These are phyloP conservation scores for Coemansia sp. DNA, from an alignment of 192 early-diverging fungal genomes.

Conservation along the genomic window DNA sequence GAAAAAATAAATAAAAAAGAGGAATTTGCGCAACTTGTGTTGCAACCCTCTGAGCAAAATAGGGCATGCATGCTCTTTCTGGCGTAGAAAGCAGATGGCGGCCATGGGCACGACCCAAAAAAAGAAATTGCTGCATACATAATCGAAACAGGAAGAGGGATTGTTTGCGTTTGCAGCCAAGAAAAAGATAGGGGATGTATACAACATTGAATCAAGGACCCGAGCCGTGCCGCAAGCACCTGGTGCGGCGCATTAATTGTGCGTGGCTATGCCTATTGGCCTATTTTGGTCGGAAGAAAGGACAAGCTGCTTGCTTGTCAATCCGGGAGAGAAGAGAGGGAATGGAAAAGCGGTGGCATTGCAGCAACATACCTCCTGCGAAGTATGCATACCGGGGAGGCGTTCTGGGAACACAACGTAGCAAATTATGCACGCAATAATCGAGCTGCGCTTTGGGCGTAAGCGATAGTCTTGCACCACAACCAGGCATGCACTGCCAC, in stretches of 20 bases:
- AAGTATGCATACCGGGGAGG: not conserved
- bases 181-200: not conserved
- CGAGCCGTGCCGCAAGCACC: conserved; percentile 2
- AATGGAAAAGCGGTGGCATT: not conserved
- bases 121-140: conserved; percentile 8
- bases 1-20: not conserved
- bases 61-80: conserved; percentile 1
- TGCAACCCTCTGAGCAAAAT: not conserved
- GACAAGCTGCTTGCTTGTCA: not conserved
- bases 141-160: conserved; percentile 5
- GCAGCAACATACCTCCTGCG: conserved; percentile 6
- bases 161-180: not conserved
- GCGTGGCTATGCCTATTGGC: conserved; percentile 5
- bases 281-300: conserved; percentile 3
- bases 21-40: not conserved
- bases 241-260: conserved; percentile 12
- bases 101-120: not conserved
- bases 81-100: not conserved
- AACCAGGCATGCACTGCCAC: conserved; percentile 1
- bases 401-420: conserved; percentile 5
- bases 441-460: not conserved
- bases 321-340: not conserved
- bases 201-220: not conserved
- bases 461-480: not conserved
- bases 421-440: conserved; percentile 3